phyloP scores from a whole-genome alignment of 192 early-diverging fungal genomes.

The Mortierella claussenii region DNA sequence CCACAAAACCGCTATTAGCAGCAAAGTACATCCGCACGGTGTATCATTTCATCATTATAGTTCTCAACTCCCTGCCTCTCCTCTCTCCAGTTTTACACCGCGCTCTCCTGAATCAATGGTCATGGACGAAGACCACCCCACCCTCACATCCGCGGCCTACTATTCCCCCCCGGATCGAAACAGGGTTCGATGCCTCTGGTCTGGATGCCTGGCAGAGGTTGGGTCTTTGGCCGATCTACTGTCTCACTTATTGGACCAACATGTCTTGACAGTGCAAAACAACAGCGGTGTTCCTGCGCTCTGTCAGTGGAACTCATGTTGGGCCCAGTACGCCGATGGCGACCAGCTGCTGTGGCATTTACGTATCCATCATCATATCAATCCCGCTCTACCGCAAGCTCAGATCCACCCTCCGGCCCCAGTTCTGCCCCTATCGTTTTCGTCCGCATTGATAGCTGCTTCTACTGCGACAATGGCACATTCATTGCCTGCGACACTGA shows the following conservation, averaged over 20 bases:
- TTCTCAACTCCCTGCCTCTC: background rate
- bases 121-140: background rate
- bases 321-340: slow-evolving; percentile 45
- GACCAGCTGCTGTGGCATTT: slow-evolving; percentile 68
- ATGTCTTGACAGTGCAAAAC: slow-evolving; percentile 28
- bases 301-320: slow-evolving; percentile 71
- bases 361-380: slow-evolving; percentile 59
- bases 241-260: slow-evolving; percentile 53
- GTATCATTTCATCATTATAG: background rate
- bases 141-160: too few relatives aligned
- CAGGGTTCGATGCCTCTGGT: slow-evolving; percentile 50
- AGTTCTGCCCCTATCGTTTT: too few relatives aligned
- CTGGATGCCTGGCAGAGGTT: slow-evolving; percentile 49
- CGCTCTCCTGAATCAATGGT: background rate
- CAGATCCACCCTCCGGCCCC: too few relatives aligned
- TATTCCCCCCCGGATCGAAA: background rate
- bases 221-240: slow-evolving; percentile 50
- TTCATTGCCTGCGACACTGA: background rate
- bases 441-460: too few relatives aligned
- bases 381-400: too few relatives aligned
- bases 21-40: background rate
- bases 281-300: slow-evolving; percentile 8
- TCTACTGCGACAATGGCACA: background rate
- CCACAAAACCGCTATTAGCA: background rate
- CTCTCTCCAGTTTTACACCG: background rate